Base-by-base conservation (phyloP, 179 eudicot genomes). In the Nepenthes alata region DNA sequence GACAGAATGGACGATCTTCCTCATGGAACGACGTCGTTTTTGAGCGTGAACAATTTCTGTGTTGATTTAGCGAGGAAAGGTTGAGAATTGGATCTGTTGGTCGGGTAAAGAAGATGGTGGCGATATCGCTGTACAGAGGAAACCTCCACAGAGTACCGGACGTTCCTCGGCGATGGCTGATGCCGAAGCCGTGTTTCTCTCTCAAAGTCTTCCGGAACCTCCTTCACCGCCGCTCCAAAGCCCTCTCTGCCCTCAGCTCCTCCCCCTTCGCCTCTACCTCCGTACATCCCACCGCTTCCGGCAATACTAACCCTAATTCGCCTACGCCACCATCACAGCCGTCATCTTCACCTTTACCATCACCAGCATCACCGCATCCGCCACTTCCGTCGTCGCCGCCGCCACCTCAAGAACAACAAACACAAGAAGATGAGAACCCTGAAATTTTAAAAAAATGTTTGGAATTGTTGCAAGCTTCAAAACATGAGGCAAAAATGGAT, bases 91-190 rank as follows among this genome's bases (percentile, higher is more conserved):
- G 57, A 49, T 52, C 35, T 2, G 16, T 12, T 6, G 35, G 55
- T 12, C 34, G n/a, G 16, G n/a, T 2, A 52, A 44, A 9, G 38
- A 65, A 67, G 57, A 91, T 89, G 95, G 96, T 86, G 73, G 95
- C 95, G 65, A 79, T 91, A 61, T 89, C 91, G 47, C 57, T 91
- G 45, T 84, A 91, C 85, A 81, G 85, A 73, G 98, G 98, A n/a
- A 89, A 91, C 67, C 83, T 91, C 59, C 98, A 86, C 77, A 62
- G 79, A 45, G 78, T 70, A 1, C 67, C 87, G 9, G 88, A 85
- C 59, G 63, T 68, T 0, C 83, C 83, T 0, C 86, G 87, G 25
- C 73, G 74, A 73, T 93, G 90, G 93, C 72, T 78, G 2, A 72
- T 71, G 77, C 96, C 95, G 0, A 41, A 77, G 11, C 84, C 80